A percentile compares a stretch with the other conserved stretches of the same genome.
Evolutionary conservation across 2,329 filamentous ascomycete genomes (phyloP).

Genomic region (Macrophomina pseudophaseolina): DNA sequence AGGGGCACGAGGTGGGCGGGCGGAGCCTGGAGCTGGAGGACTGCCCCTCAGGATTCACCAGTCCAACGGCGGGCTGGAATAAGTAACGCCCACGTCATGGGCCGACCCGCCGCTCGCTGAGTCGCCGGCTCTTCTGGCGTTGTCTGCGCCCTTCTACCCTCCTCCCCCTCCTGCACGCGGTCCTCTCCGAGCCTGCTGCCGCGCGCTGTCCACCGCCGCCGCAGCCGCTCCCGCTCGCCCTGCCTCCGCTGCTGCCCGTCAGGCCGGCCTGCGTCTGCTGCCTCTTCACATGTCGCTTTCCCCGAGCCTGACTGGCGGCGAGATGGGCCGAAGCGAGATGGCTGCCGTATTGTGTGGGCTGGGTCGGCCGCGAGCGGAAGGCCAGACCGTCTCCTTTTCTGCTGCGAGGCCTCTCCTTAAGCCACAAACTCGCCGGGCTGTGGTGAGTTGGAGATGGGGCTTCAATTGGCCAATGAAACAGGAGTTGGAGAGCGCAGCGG

Average conservation of each 20-base stretch:
- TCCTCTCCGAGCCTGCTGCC: background rate
- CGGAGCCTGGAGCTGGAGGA: slow-evolving; percentile 2
- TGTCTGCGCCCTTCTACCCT: slow-evolving; percentile 11
- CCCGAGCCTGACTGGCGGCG: background rate
- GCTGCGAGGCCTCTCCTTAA: background rate
- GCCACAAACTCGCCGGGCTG: slow-evolving; percentile 14
- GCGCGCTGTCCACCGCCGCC: background rate
- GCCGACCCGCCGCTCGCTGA: background rate
- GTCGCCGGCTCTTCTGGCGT: slow-evolving; percentile 11
- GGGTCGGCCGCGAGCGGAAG: slow-evolving; percentile 1
- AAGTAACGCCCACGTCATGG: slow-evolving; percentile 15
- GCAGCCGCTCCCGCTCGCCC: background rate
- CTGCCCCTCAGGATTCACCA: background rate
- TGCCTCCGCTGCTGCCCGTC: background rate
- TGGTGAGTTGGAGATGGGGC: background rate
- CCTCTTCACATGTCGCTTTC: slow-evolving; percentile 6
- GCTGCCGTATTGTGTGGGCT: background rate
- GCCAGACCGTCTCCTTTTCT: slow-evolving; percentile 3
- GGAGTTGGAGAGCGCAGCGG: background rate
- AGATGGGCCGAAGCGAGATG: background rate
- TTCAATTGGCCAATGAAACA: slow-evolving; percentile 15
- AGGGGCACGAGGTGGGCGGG: background rate
- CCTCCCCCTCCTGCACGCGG: background rate
- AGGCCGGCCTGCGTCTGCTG: background rate
- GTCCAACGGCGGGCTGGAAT: slow-evolving; percentile 3